Conservation (phyloP, 192 early-diverging fungal genomes). For the Piromyces finnis region DNA sequence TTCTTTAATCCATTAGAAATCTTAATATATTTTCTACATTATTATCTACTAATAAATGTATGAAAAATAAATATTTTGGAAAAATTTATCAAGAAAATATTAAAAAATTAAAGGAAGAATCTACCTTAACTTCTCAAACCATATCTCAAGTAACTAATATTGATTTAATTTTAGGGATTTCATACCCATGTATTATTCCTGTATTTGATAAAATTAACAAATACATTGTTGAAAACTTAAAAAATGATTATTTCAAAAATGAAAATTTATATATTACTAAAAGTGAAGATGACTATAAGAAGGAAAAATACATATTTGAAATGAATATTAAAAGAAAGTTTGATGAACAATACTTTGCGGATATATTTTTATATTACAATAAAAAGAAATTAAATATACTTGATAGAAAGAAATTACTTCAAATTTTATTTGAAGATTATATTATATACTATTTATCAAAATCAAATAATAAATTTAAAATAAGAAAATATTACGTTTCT, state of each 20-base stretch:
- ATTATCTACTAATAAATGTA: no score
- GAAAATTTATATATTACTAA: no score
- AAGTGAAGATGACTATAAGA: no score
- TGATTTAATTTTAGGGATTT: neutral
- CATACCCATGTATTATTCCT: neutral
- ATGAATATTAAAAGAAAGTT: neutral
- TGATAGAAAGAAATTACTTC: neutral
- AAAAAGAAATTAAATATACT: no score
- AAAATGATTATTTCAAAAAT: no score
- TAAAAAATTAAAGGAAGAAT: neutral
- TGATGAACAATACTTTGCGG: neutral
- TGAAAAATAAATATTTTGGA: neutral
- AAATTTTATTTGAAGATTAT: neutral
- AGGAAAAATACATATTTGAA: no score
- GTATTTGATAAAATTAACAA: neutral
- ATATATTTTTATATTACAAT: neutral
- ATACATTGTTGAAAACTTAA: neutral
- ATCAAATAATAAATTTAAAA: neutral
- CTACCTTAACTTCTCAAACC: no score
- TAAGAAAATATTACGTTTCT: neutral
- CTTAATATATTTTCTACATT: neutral
- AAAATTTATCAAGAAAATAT: neutral
- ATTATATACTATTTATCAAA: neutral
- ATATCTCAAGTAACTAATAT: neutral
- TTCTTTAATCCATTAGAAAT: neutral